phyloP scores from a whole-genome alignment of 768 basidiomycete genomes.

The Xanthoconium purpureum region DNA sequence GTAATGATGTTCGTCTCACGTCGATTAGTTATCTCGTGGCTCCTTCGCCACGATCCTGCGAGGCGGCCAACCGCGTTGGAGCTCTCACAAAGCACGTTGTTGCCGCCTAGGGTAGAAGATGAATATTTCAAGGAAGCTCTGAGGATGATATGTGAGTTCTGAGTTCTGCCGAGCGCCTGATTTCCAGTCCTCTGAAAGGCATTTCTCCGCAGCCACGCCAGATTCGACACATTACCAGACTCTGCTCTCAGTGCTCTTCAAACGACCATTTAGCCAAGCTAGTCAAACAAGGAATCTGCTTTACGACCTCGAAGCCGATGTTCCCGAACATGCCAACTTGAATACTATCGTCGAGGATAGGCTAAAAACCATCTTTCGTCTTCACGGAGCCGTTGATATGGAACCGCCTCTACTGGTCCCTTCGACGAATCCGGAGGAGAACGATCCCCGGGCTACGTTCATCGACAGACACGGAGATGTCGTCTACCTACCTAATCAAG shows the following conservation, averaged over 20 bases:
- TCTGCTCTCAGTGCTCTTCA: constrained; percentile 76
- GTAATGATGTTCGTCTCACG: constrained; percentile 3
- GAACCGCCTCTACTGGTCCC: constrained; percentile 86
- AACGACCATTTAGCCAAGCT: constrained; percentile 59
- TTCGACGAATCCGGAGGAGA: constrained; percentile 57
- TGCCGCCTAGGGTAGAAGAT: constrained; percentile 77
- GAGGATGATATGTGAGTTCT: constrained; percentile 63
- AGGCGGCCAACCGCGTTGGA: constrained; percentile 80
- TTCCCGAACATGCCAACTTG: constrained; percentile 67
- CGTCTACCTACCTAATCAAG: constrained; percentile 68
- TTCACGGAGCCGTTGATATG: constrained; percentile 88
- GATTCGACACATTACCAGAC: constrained; percentile 80
- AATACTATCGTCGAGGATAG: constrained; percentile 76
- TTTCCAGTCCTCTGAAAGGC: not conserved
- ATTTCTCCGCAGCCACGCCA: constrained; percentile 53
- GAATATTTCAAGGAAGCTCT: constrained; percentile 83
- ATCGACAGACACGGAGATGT: constrained; percentile 81
- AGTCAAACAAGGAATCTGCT: constrained; percentile 63
- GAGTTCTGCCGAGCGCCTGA: too few relatives aligned
- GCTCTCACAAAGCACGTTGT: constrained; percentile 70
- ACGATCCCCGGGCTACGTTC: constrained; percentile 63
- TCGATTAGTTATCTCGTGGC: constrained; percentile 67
- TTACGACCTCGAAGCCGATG: constrained; percentile 69
- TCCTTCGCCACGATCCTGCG: constrained; percentile 79
- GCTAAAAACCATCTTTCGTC: constrained; percentile 71